Percentiles rank a stretch among this genome's conserved stretches.
Conservation (phyloP, 202 grass and related monocot species). For the Bolboschoenoplectus hybrid region DNA sequence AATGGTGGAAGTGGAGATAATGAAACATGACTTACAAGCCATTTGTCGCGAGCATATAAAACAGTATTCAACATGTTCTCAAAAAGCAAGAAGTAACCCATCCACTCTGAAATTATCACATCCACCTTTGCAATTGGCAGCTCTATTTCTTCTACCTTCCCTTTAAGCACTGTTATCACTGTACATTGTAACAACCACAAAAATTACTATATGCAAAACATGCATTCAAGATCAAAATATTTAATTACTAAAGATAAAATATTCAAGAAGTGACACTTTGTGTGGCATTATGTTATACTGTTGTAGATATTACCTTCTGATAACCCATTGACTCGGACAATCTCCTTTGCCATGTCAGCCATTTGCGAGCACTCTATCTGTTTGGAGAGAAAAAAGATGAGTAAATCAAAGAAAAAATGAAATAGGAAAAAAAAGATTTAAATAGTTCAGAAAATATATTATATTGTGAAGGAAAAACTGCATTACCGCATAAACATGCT, state of each 20-base stretch:
- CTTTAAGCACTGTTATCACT: conserved; percentile 95
- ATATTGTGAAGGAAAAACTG: background rate
- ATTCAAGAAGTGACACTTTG: background rate
- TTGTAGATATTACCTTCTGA: conserved; percentile 60
- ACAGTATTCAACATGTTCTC: conserved; percentile 99
- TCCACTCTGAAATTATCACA: conserved; percentile 98
- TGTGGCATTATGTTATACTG: background rate
- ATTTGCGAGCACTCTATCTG: conserved; percentile 98
- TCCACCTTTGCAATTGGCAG: conserved; percentile 88
- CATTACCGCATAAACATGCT: conserved; percentile 92
- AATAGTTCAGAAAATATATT: too few relatives aligned
- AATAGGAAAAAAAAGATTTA: background rate
- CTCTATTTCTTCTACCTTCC: conserved; percentile 97
- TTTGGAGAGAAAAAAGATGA: background rate
- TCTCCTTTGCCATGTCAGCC: conserved; percentile 98
- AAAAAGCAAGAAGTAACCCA: conserved; percentile 98
- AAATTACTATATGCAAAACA: conserved; percentile 31
- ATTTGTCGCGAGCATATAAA: conserved; percentile 97
- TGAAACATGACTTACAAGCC: conserved; percentile 77
- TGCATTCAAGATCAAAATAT: conserved; percentile 17
- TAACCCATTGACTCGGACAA: conserved; percentile 84
- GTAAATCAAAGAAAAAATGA: conserved; percentile 18
- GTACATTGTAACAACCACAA: conserved; percentile 23
- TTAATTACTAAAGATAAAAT: conserved; percentile 24
- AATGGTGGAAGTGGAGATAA: background rate